Conservation (phyloP, 495 filamentous ascomycete genomes). For the Lophiostoma macrostomum region DNA sequence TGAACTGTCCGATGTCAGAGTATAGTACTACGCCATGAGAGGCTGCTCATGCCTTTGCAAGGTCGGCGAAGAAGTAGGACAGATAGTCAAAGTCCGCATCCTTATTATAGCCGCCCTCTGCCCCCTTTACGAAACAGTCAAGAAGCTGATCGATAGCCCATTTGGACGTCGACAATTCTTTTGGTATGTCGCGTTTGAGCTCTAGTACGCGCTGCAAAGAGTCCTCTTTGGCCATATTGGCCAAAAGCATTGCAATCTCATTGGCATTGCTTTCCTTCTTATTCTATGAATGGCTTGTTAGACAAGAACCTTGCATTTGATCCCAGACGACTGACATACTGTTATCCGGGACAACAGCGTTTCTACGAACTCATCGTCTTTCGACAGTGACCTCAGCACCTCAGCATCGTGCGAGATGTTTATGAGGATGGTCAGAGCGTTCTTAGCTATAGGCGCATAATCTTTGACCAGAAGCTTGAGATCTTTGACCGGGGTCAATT, state of each 20-base stretch:
- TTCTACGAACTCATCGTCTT: constrained; percentile 79
- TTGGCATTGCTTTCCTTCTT: constrained; percentile 72
- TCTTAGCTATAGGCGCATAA: constrained; percentile 80
- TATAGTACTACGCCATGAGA: not conserved
- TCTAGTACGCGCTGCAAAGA: constrained; percentile 62
- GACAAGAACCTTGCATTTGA: not conserved
- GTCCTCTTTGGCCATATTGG: constrained; percentile 82
- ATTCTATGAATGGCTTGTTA: constrained; percentile 43
- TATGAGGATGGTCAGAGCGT: constrained; percentile 89
- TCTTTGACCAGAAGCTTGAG: constrained; percentile 86
- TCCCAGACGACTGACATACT: constrained; percentile 55
- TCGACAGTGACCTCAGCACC: constrained; percentile 65
- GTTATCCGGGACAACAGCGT: constrained; percentile 66
- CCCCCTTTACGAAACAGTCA: constrained; percentile 91
- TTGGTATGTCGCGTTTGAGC: constrained; percentile 59
- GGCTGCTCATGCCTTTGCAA: constrained; percentile 59
- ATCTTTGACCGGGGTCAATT: constrained; percentile 77
- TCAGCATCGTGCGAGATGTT: constrained; percentile 80
- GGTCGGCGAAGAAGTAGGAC: constrained; percentile 87
- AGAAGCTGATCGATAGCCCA: constrained; percentile 84
- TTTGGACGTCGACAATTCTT: constrained; percentile 61
- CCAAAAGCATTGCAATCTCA: constrained; percentile 83
- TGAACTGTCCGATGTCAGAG: constrained; percentile 40
- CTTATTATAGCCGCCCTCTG: constrained; percentile 76
- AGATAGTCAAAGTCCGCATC: constrained; percentile 89